Evolutionary conservation across 345 rosid genomes (phyloP).

Genomic region (Rhizophora mangle): DNA sequence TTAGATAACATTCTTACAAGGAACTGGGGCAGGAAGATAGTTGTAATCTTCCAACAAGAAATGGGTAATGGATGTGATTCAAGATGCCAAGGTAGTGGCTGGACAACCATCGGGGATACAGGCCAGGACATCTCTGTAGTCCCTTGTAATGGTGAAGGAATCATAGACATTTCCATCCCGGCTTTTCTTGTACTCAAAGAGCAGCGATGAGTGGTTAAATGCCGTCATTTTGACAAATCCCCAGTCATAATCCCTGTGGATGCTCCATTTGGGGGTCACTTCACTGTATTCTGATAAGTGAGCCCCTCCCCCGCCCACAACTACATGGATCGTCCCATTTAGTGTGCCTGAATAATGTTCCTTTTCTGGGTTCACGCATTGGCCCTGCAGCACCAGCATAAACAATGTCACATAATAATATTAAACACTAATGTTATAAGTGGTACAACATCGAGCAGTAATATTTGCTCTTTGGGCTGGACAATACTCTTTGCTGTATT

Average conservation of each 20-base stretch:
- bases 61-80: conserved; percentile 10
- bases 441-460: too few relatives aligned
- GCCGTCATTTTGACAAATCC: conserved; percentile 88
- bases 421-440: background rate
- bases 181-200: conserved; percentile 88
- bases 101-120: conserved; percentile 75
- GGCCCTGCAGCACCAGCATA: conserved; percentile 48
- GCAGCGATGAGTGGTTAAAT: conserved; percentile 65
- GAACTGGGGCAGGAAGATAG: too few relatives aligned
- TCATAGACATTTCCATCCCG: conserved; percentile 67
- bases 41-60: too few relatives aligned
- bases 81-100: conserved; percentile 58
- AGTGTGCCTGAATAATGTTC: conserved; percentile 58
- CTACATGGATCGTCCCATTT: conserved; percentile 79
- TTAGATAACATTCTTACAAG: too few relatives aligned
- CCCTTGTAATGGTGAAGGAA: conserved; percentile 78
- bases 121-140: conserved; percentile 76
- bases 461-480: too few relatives aligned
- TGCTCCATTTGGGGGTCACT: conserved; percentile 61
- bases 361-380: conserved; percentile 53
- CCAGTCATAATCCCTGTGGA: conserved; percentile 63
- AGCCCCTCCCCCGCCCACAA: conserved; percentile 84
- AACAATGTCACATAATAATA: background rate
- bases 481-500: background rate
- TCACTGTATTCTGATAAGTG: conserved; percentile 58